Conservation (phyloP, 345 rosid genomes). For the Pelargonium nanum region DNA sequence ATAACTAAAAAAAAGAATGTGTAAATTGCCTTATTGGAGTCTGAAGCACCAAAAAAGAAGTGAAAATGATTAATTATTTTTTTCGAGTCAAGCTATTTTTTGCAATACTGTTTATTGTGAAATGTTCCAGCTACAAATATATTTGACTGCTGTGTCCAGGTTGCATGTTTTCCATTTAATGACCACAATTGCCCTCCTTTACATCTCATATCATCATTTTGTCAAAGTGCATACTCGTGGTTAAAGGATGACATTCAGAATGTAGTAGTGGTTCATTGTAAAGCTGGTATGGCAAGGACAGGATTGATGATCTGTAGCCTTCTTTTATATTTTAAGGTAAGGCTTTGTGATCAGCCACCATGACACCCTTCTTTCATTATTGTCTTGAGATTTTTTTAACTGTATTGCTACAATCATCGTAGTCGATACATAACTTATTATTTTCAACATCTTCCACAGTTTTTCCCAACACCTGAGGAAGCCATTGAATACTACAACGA, state of each 20-base stretch:
- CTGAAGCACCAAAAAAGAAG: not conserved
- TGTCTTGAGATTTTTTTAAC: not conserved
- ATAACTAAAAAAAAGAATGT: too few species aligned
- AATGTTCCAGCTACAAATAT: not conserved
- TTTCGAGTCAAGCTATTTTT: not conserved
- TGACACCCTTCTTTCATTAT: not conserved
- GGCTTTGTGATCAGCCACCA: slow-evolving; percentile 1
- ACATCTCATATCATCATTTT: slow-evolving; percentile 74
- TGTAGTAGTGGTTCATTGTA: slow-evolving; percentile 95
- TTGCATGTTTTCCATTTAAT: slow-evolving; percentile 90
- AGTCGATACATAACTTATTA: slow-evolving; percentile 1
- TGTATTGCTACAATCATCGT: not conserved
- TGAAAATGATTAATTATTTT: too few species aligned
- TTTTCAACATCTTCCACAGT: slow-evolving; percentile 32
- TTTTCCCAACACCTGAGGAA: slow-evolving; percentile 85
- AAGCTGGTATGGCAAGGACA: slow-evolving; percentile 95
- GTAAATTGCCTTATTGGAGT: too few species aligned
- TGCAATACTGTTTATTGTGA: not conserved
- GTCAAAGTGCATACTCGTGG: slow-evolving; percentile 95
- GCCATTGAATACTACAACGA: slow-evolving; percentile 79
- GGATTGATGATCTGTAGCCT: slow-evolving; percentile 94
- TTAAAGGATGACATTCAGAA: slow-evolving; percentile 89
- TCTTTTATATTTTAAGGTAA: slow-evolving; percentile 77
- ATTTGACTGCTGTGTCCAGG: slow-evolving; percentile 35
- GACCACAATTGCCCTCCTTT: slow-evolving; percentile 94